Evolutionary conservation across 768 basidiomycete species (phyloP).

Genomic region (Panellus pusillus): DNA sequence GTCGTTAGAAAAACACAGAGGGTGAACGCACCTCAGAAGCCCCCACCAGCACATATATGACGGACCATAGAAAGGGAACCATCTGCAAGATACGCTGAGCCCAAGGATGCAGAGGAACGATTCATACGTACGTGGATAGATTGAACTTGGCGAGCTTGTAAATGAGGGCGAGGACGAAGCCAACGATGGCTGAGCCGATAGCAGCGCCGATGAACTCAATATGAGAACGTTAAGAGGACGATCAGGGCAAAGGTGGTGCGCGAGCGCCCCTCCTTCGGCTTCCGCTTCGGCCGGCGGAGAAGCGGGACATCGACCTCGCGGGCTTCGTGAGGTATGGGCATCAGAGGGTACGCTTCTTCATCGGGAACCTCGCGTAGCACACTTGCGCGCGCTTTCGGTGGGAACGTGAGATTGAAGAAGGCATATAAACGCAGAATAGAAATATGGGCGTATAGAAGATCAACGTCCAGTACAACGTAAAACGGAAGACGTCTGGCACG

Average conservation of each 20-base stretch:
- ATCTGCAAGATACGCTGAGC: conserved; percentile 11
- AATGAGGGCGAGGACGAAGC: conserved; percentile 45
- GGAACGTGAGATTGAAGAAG: conserved; percentile 53
- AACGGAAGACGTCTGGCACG: conserved; percentile 46
- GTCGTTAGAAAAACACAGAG: background rate
- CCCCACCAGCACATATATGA: conserved; percentile 22
- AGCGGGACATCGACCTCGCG: conserved; percentile 9
- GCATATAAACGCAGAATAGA: conserved; percentile 46
- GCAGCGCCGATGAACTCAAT: conserved; percentile 47
- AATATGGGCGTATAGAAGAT: conserved; percentile 53
- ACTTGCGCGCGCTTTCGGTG: conserved; percentile 29
- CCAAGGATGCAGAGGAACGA: background rate
- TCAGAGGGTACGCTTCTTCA: conserved; percentile 14
- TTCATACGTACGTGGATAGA: conserved; percentile 48
- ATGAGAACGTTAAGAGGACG: conserved; percentile 41
- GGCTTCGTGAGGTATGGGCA: conserved; percentile 17
- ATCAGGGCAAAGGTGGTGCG: conserved; percentile 48
- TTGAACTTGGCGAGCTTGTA: conserved; percentile 46
- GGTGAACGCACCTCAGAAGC: conserved; percentile 14
- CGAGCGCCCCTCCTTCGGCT: conserved; percentile 42
- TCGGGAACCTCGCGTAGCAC: conserved; percentile 8
- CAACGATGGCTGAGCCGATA: conserved; percentile 46
- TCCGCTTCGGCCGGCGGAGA: conserved; percentile 17
- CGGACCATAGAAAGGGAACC: conserved; percentile 25
- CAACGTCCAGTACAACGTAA: conserved; percentile 55